Evolutionary conservation across 768 basidiomycete genomes (phyloP), one percentile per base, ranked within the genome.

Genomic region (Tylopilus plumbeoviolaceoides): DNA sequence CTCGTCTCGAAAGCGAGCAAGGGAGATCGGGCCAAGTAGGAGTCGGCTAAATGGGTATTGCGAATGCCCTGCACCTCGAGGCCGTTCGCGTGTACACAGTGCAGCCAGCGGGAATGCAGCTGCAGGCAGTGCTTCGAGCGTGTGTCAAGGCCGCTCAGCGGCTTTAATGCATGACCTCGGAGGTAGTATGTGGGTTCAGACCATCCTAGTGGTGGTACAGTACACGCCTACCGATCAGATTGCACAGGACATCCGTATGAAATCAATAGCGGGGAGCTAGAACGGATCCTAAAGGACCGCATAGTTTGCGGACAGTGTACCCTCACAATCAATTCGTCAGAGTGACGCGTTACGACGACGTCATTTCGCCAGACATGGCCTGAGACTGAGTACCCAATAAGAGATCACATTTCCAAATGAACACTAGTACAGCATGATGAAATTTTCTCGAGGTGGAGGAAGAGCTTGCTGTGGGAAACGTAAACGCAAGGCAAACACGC

Each of bases 41-140:
- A 39, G 52, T 47, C 56, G 58, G 58, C 41, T 65, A 58, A 58
- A 57, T 55, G 30, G 47, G 31, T 27, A 33, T 25, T 41, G 27
- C n/a, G 53, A 59, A 63, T 10, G 63, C 56, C 50, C 28, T 38
- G 25, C 42, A 40, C 62, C 64, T 59, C 51, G 64, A 64, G 63
- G 64, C 55, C 41, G 14, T 54, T 65, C 46, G 63, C 63, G 50
- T 65, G 62, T 63, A 51, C 42, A 40, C 44, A 38, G 38, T 63
- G 62, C 62, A 61, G 54, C 56, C 38, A 53, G 40, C 58, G 47
- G 61, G 62, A 45, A 61, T 51, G 53, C 36, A 35, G n/a, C 23
- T n/a, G n/a, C 50, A 49, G 56, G 61, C 63, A 28, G 54, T 63
- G 63, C 47, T 38, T 11, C 35, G 42, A 54, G 15, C 48, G 39